phyloP scores from a whole-genome alignment of 306 rosid genomes.

The Hippophae tibetana region DNA sequence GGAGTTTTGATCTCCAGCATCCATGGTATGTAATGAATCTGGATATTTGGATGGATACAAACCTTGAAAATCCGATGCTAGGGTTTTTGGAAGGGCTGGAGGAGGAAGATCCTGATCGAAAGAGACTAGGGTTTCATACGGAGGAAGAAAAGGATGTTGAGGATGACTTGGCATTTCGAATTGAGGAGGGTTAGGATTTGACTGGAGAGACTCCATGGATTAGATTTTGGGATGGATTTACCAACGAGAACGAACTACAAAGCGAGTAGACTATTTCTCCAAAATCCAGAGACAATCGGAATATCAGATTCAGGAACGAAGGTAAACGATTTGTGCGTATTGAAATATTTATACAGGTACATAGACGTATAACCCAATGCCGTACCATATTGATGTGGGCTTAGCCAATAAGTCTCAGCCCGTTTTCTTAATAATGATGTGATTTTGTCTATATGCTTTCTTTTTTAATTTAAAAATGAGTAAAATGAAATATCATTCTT shows the following conservation, averaged over 20 bases:
- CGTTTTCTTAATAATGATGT: too few species aligned
- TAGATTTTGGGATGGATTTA: background rate
- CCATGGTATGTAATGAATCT: conserved; percentile 5
- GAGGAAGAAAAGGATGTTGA: conserved; percentile 18
- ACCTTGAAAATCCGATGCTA: conserved; percentile 1
- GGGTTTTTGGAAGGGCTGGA: background rate
- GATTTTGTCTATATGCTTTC: too few species aligned
- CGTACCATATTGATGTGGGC: too few species aligned
- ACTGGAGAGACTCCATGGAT: conserved; percentile 50
- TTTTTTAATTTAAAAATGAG: too few species aligned
- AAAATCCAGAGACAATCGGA: too few species aligned
- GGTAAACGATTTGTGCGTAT: too few species aligned
- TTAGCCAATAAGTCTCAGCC: too few species aligned
- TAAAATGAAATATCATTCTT: too few species aligned
- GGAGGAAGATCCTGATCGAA: conserved; percentile 18
- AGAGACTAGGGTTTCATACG: conserved; percentile 22
- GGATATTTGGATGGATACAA: conserved; percentile 3
- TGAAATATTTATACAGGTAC: too few species aligned
- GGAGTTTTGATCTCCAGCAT: conserved; percentile 1
- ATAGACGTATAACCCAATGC: too few species aligned
- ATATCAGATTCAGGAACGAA: too few species aligned
- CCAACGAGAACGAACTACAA: background rate
- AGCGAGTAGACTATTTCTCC: background rate
- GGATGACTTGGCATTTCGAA: conserved; percentile 28
- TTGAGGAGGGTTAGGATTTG: conserved; percentile 24